Base-by-base conservation (phyloP, 352 stramenopile species). In the Achlya hypogyna region DNA sequence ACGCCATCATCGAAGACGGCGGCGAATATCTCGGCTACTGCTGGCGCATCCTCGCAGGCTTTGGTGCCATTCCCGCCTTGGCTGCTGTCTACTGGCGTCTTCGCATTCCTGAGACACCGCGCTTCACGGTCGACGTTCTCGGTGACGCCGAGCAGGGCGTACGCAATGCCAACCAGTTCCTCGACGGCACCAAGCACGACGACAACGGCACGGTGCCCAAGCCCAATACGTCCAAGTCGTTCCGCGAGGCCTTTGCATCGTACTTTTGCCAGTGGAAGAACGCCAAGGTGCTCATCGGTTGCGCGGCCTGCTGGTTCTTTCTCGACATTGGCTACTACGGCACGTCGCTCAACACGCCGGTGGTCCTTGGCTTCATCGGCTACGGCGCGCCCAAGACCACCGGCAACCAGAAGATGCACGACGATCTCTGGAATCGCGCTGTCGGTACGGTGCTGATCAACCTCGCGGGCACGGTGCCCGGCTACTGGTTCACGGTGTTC, bases 401-500 rank as follows among this genome's bases (percentile, higher is more conserved):
- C 18, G 71, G 77, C 60, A 78, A 78, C 74, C 71, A 77, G 66
- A 78, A 79, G 72, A 76, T 80, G 35, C 78, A 72, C 54, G 75
- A 75, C 69, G 71, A 77, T 32, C 56, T 76, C 34, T 78, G 72
- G 72, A 75, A 75, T 59, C 75, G 75, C 62, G 74, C 75, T n/a
- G 69, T 77, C 42, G 75, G 73, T 51, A 77, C 73, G 53, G 72
- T 71, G 25, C 65, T 80, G 42, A 81, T 82, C 69, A 82, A 80
- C 67, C 63, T 87, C 59, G 71, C 70, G 0, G 74, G 73, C 25
- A 81, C 75, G 9, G 76, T 88, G 5, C 80, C 80, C 9, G 74
- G 81, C 38, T 89, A 89, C 77, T 87, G 81, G 69, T 76, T 86
- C 67, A 81, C 81, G 10, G 78, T 87, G 52, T 78, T 76, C 58